Evolutionary conservation across 371 early-diverging fungal species (phyloP).

Genomic region (Chytridium lagenaria): DNA sequence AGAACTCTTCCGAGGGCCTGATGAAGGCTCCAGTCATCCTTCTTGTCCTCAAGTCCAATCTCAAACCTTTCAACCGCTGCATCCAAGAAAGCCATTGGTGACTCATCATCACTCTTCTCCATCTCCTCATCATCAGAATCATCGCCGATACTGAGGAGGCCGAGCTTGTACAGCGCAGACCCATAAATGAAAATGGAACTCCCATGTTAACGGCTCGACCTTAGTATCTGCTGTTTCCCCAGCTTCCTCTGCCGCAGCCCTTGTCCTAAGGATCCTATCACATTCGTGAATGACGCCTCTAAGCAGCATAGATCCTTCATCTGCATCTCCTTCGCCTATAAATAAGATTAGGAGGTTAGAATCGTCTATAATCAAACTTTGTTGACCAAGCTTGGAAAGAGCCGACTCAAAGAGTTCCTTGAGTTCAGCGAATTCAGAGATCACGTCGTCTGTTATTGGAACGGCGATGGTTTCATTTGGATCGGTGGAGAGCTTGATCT

Average conservation of each 20-base stretch:
- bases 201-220: slow-evolving; percentile 16
- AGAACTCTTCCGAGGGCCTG: slow-evolving; percentile 25
- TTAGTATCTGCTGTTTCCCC: background rate
- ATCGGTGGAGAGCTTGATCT: background rate
- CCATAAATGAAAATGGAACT: slow-evolving; percentile 36
- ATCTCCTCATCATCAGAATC: slow-evolving; percentile 15
- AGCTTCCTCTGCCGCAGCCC: background rate
- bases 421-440: slow-evolving; percentile 23
- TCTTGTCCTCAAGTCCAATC: slow-evolving; percentile 13
- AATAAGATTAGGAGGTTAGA: background rate
- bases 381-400: slow-evolving; percentile 23
- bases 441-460: slow-evolving; percentile 11
- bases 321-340: slow-evolving; percentile 21
- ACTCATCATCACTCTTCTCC: background rate
- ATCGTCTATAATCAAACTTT: background rate
- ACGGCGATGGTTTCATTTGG: slow-evolving; percentile 19
- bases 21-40: slow-evolving; percentile 23
- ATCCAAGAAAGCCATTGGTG: slow-evolving; percentile 26
- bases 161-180: slow-evolving; percentile 32
- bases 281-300: slow-evolving; percentile 39
- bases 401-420: slow-evolving; percentile 21
- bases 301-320: slow-evolving; percentile 33
- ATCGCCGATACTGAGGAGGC: slow-evolving; percentile 13
- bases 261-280: slow-evolving; percentile 30
- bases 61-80: slow-evolving; percentile 40